Conservation (phyloP, 108 stramenopile genomes). For the Cylindrotheca fusiformis region DNA sequence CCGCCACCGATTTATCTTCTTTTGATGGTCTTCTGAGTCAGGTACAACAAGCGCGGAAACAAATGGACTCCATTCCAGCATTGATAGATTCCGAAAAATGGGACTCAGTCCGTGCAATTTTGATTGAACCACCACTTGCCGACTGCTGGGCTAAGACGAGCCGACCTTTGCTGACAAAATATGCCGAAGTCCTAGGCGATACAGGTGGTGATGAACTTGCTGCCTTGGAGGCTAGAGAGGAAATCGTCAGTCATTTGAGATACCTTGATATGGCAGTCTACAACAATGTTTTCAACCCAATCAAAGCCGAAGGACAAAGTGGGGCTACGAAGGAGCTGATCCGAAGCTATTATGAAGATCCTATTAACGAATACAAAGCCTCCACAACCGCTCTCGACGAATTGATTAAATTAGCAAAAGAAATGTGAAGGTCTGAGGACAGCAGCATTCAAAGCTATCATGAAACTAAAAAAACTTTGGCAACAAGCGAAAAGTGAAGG, state of each 20-base stretch:
- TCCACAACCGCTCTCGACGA: slow-evolving; percentile 49
- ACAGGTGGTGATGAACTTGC: slow-evolving; percentile 77
- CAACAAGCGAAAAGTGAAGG: no score
- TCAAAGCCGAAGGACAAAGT: slow-evolving; percentile 51
- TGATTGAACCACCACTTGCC: slow-evolving; percentile 41
- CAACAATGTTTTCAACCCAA: slow-evolving; percentile 86
- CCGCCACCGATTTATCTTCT: background rate
- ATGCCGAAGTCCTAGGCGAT: slow-evolving; percentile 64
- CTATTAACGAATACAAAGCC: slow-evolving; percentile 69
- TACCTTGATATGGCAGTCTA: slow-evolving; percentile 85
- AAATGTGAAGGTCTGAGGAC: no score
- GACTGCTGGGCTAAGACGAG: slow-evolving; percentile 31
- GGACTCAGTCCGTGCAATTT: slow-evolving; percentile 70
- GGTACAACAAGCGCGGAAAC: slow-evolving; percentile 40
- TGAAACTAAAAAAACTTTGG: no score
- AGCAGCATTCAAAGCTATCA: no score
- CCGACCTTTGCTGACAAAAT: slow-evolving; percentile 24
- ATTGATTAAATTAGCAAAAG: slow-evolving; percentile 19
- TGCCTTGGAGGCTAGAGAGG: slow-evolving; percentile 69
- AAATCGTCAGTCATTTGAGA: slow-evolving; percentile 61
- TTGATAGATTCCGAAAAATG: slow-evolving; percentile 78
- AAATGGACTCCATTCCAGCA: slow-evolving; percentile 57
- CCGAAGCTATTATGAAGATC: slow-evolving; percentile 76
- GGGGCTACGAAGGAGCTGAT: slow-evolving; percentile 75
- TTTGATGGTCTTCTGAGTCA: slow-evolving; percentile 4